These are phyloP conservation scores for Phytophthora sojae DNA, from an alignment of 352 stramenopile species.

Conservation along the genomic window DNA sequence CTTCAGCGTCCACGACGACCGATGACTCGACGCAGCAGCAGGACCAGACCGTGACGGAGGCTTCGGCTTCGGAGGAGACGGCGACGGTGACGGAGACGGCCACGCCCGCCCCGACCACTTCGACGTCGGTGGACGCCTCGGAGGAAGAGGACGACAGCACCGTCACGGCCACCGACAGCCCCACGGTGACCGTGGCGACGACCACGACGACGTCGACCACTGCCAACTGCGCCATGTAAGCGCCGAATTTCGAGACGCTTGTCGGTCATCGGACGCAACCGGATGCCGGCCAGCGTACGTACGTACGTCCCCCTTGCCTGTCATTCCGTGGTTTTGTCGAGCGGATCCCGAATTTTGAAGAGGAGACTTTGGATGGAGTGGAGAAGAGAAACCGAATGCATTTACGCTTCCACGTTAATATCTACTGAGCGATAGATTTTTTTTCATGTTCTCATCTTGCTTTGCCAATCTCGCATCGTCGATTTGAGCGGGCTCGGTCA, in stretches of 20 bases:
- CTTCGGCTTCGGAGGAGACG: slow-evolving; percentile 7
- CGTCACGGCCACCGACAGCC: slow-evolving; percentile 20
- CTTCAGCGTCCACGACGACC: slow-evolving; percentile 5
- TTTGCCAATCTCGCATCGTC: slow-evolving; percentile 15
- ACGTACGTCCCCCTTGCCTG: neutral
- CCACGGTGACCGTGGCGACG: slow-evolving; percentile 32
- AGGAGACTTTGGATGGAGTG: slow-evolving; percentile 8
- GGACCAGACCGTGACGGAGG: slow-evolving; percentile 13
- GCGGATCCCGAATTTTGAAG: slow-evolving; percentile 20
- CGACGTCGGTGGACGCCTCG: slow-evolving; percentile 26
- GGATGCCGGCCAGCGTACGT: neutral
- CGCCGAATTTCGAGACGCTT: neutral
- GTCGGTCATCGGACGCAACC: neutral
- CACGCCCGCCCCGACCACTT: slow-evolving; percentile 24
- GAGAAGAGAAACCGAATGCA: slow-evolving; percentile 20
- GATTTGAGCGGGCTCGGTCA: slow-evolving; percentile 18
- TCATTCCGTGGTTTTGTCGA: neutral
- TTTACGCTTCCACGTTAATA: slow-evolving; percentile 22
- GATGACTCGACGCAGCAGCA: slow-evolving; percentile 21
- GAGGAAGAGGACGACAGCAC: slow-evolving; percentile 26
- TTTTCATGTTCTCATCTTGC: slow-evolving; percentile 16
- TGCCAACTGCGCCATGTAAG: slow-evolving; percentile 35
- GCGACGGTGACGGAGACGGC: slow-evolving; percentile 9
- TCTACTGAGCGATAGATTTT: slow-evolving; percentile 28
- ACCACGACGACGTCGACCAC: slow-evolving; percentile 31